Evolutionary conservation across 768 basidiomycete genomes (phyloP), one percentile per base, ranked within the genome.

Genomic region (Tulasnella sp.): DNA sequence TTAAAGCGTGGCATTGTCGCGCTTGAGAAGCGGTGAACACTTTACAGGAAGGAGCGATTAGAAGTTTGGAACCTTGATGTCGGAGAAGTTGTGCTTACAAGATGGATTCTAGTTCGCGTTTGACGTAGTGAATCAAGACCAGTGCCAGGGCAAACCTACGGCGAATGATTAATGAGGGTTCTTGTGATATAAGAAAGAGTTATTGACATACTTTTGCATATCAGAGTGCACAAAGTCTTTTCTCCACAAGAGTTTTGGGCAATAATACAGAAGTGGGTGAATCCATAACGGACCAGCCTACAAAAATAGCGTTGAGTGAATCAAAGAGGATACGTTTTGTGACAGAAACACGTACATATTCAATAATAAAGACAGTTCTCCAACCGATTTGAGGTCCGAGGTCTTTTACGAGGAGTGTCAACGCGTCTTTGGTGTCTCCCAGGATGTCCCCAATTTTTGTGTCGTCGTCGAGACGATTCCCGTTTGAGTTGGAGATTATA

Each of bases 11-110:
- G 95, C 85, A 98, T 93, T 0, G 93, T 95, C 1, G 79, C 84
- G 66, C 90, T 78, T 27, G 91, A 96, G 73, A 96, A 98, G 9
- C 87, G 83, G 64, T 99, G 95, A 1, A 99, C 77, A 60, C 85
- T 88, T 19, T 19, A 39, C n/a, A 20, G 12, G 27, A 41, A 15
- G 22, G 10, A 25, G 19, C 22, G 53, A 27, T 24, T 12, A 4
- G 15, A 16, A 47, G 16, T n/a, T 20, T 28, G 5, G 9, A 19
- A 22, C 10, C 40, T 48, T n/a, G n/a, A 45, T 25, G 10, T 10
- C 15, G 10, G 9, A 25, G 43, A 28, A 25, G 19, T 12, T 4
- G n/a, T 19, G 8, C 81, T 50, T 48, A 85, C 86, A 90, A 93
- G 3, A 92, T 52, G 2, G 95, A 91, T 67, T 99, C 95, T 16